Percentiles rank a stretch among this genome's conserved stretches.
phyloP scores from a whole-genome alignment of 176 grass and related monocot species.

The Phragmites australis region DNA sequence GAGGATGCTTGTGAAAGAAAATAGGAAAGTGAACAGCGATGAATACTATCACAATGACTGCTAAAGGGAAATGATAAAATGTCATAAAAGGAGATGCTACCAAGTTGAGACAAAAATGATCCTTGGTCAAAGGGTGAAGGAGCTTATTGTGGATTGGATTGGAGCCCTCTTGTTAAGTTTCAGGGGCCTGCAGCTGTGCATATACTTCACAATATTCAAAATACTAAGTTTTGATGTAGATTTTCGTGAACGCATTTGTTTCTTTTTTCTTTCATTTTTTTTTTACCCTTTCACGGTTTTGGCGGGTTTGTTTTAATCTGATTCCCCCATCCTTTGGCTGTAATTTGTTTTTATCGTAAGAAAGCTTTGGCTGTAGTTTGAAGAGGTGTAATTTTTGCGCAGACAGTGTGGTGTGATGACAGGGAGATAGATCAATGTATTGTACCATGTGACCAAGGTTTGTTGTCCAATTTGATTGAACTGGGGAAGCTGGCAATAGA shows the following conservation, averaged over 20 bases:
- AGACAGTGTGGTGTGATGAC: conserved; percentile 25
- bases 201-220: conserved; percentile 34
- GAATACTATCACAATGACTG: background rate
- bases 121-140: conserved; percentile 21
- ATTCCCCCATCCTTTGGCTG: conserved; percentile 24
- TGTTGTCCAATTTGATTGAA: background rate
- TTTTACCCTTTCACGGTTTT: conserved; percentile 40
- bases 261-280: background rate
- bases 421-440: conserved; percentile 19
- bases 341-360: background rate
- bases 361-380: conserved; percentile 25
- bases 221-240: conserved; percentile 56
- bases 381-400: conserved; percentile 24
- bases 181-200: conserved; percentile 31
- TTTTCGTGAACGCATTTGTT: conserved; percentile 48
- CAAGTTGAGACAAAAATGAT: background rate
- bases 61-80: conserved; percentile 5
- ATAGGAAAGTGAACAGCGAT: conserved; percentile 30
- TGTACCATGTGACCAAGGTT: conserved; percentile 25
- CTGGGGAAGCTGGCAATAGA: conserved; percentile 33
- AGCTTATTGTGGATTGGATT: background rate
- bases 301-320: conserved; percentile 17
- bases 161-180: conserved; percentile 13
- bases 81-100: conserved; percentile 19
- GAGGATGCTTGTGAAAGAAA: background rate